Conservation (phyloP, 2,329 filamentous ascomycete species). For the Venturia carpophila region DNA sequence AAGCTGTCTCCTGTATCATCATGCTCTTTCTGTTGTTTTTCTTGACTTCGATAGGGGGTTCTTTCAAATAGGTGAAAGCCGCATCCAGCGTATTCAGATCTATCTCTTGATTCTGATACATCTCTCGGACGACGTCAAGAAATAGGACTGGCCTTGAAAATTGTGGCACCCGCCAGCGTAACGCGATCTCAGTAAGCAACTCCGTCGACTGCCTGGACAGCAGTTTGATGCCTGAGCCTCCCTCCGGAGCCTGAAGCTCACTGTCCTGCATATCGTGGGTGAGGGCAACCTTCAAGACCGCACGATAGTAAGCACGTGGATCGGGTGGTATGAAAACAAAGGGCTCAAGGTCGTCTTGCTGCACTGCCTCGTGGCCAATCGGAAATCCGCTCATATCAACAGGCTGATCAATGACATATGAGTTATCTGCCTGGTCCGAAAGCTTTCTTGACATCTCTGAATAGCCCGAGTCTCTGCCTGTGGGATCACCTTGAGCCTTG, state of each 20-base stretch:
- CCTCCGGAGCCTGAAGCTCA: constrained; percentile 41
- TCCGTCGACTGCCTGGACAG: constrained; percentile 72
- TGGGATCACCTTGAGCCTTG: constrained; percentile 36
- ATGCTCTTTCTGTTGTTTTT: constrained; percentile 46
- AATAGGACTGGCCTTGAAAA: constrained; percentile 73
- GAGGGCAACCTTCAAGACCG: constrained; percentile 70
- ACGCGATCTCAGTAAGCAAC: constrained; percentile 72
- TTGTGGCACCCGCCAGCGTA: constrained; percentile 83
- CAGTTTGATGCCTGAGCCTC: constrained; percentile 45
- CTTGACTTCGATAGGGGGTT: constrained; percentile 58
- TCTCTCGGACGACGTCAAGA: constrained; percentile 75
- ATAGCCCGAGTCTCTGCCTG: constrained; percentile 36
- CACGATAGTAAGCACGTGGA: constrained; percentile 72
- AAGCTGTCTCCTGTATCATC: constrained; percentile 35
- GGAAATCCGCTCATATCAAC: constrained; percentile 60
- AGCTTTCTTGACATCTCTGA: constrained; percentile 40
- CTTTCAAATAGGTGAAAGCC: constrained; percentile 75
- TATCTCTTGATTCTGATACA: constrained; percentile 78
- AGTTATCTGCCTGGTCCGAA: constrained; percentile 37
- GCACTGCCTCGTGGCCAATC: constrained; percentile 32
- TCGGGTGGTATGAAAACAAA: constrained; percentile 90
- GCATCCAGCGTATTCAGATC: constrained; percentile 73
- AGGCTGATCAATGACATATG: constrained; percentile 54
- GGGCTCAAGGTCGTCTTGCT: constrained; percentile 38
- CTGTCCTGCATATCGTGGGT: constrained; percentile 50